A percentile compares a stretch with the other conserved stretches of the same genome.
Conservation (phyloP, 2,329 filamentous ascomycete genomes). For the Trichoderma afroharzianum region DNA sequence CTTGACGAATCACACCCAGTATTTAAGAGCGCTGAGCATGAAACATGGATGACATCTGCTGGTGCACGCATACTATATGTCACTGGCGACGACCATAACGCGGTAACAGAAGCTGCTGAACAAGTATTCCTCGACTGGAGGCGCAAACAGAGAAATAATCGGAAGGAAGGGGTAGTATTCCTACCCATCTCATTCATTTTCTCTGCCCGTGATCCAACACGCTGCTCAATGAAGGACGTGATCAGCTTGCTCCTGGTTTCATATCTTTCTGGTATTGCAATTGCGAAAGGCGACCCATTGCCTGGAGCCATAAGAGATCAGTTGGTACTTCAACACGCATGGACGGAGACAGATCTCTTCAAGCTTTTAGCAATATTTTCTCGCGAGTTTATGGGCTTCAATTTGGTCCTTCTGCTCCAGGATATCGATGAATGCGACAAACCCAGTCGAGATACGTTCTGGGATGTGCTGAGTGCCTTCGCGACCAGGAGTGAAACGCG, state of each 20-base stretch:
- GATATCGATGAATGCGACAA: background rate
- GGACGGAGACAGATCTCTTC: background rate
- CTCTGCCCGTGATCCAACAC: background rate
- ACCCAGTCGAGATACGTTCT: background rate
- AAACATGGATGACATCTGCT: background rate
- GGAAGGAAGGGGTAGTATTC: background rate
- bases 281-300: background rate
- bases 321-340: background rate
- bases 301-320: background rate
- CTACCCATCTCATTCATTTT: background rate
- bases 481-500: background rate
- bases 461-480: background rate
- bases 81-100: background rate
- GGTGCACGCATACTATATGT: background rate
- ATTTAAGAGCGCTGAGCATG: background rate
- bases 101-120: background rate
- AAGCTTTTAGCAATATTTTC: background rate
- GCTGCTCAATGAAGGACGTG: background rate
- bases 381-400: background rate
- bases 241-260: background rate
- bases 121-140: background rate
- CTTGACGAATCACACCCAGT: background rate
- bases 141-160: background rate
- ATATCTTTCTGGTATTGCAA: background rate
- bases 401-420: background rate